phyloP scores from a whole-genome alignment of 1,139 yeast species.

The Schizosaccharomyces versatilis region DNA sequence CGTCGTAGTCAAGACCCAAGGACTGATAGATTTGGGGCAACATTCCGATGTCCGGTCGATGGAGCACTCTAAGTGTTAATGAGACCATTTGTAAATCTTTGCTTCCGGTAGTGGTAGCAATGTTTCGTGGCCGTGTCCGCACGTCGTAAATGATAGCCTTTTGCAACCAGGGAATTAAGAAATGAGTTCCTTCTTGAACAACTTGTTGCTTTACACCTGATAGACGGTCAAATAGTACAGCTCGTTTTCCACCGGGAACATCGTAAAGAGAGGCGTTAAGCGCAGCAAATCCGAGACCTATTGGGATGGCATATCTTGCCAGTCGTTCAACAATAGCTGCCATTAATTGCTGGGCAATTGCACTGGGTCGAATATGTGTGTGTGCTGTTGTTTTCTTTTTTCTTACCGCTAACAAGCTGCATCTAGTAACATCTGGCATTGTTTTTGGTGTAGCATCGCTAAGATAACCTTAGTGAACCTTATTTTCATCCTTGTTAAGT shows the following conservation, averaged over 20 bases:
- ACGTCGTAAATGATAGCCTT: constrained; percentile 78
- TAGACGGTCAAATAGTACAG: constrained; percentile 82
- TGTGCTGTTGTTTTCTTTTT: constrained; percentile 20
- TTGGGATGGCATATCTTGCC: constrained; percentile 15
- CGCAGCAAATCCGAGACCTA: constrained; percentile 42
- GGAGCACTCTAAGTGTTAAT: constrained; percentile 75
- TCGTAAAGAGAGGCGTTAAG: constrained; percentile 67
- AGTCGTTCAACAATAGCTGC: constrained; percentile 6
- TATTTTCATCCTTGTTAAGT: too few species aligned
- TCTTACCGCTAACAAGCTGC: not conserved
- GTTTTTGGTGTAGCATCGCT: too few species aligned
- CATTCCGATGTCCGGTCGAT: constrained; percentile 70
- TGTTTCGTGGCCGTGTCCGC: constrained; percentile 75
- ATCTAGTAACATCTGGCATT: too few species aligned
- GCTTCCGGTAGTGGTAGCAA: constrained; percentile 88
- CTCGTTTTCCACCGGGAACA: constrained; percentile 69
- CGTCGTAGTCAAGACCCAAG: constrained; percentile 87
- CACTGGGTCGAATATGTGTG: constrained; percentile 14
- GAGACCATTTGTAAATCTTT: constrained; percentile 93
- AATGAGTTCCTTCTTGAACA: constrained; percentile 92
- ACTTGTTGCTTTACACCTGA: constrained; percentile 71
- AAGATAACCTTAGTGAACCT: too few species aligned
- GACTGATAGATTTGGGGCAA: constrained; percentile 73
- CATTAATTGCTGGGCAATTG: not conserved
- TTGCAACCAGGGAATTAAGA: constrained; percentile 88